Conservation (phyloP, 202 grass and related monocot species). For the Eragrostis tef region DNA sequence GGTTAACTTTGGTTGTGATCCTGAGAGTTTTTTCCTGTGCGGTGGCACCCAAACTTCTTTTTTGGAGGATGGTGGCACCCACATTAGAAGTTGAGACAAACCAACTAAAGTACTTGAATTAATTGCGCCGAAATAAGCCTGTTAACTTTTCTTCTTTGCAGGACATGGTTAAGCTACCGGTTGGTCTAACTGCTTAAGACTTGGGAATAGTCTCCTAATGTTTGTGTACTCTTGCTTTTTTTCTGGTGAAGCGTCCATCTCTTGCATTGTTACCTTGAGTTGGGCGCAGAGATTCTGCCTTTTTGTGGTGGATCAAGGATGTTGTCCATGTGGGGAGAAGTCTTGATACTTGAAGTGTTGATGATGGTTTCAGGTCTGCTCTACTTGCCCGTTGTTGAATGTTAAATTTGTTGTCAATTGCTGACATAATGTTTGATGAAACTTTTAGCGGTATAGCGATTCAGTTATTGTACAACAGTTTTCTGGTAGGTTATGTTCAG, state of each 20-base stretch:
- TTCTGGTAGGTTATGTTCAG: conserved; percentile 28
- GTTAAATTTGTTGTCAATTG: not conserved
- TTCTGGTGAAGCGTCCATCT: conserved; percentile 26
- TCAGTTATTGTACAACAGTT: not conserved
- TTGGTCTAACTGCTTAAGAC: conserved; percentile 44
- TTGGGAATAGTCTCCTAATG: conserved; percentile 34
- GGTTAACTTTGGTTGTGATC: conserved; percentile 1
- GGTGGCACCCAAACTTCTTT: not conserved
- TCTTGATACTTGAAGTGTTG: not conserved
- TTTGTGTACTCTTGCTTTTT: conserved; percentile 46
- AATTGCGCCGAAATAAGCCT: not conserved
- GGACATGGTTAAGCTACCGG: conserved; percentile 38
- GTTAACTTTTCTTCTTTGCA: conserved; percentile 9
- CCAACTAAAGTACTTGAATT: conserved; percentile 17
- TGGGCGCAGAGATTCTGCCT: not conserved
- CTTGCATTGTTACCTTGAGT: conserved; percentile 1
- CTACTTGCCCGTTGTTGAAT: conserved; percentile 2
- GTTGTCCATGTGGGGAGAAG: conserved; percentile 2
- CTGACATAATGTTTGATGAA: conserved; percentile 1
- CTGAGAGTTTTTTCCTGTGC: not conserved
- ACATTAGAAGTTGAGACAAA: conserved; percentile 30
- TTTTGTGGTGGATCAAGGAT: conserved; percentile 30
- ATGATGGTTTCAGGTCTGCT: conserved; percentile 2
- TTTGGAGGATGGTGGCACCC: not conserved
- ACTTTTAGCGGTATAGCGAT: not conserved